phyloP scores from a whole-genome alignment of 169 alveolate species.

The Cryptosporidium canis region DNA sequence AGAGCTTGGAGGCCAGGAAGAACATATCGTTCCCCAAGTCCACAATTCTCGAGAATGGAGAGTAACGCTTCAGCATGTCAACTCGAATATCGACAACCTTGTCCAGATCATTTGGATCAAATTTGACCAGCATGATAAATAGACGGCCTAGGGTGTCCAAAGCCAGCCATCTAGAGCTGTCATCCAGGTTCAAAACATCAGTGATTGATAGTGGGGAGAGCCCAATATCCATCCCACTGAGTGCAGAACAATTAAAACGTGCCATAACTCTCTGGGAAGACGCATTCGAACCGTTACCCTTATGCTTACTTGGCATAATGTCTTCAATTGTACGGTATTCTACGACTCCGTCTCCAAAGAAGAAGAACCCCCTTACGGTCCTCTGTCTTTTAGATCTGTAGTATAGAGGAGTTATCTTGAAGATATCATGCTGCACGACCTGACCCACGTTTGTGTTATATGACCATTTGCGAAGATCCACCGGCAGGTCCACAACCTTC shows the following conservation, averaged over 20 bases:
- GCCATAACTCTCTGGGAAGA: neutral
- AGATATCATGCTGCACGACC: neutral
- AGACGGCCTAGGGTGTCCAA: conserved; percentile 45
- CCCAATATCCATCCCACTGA: conserved; percentile 44
- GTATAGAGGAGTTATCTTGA: conserved; percentile 17
- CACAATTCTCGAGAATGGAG: conserved; percentile 58
- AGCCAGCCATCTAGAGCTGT: conserved; percentile 36
- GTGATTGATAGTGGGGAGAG: conserved; percentile 1
- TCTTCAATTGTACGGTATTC: conserved; percentile 36
- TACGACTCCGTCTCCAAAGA: conserved; percentile 66
- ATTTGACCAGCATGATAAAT: conserved; percentile 33
- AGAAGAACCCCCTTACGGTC: conserved; percentile 29
- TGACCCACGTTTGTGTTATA: conserved; percentile 39
- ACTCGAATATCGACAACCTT: conserved; percentile 9
- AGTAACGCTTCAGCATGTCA: conserved; percentile 5
- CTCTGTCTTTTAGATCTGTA: conserved; percentile 14
- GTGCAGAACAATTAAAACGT: neutral
- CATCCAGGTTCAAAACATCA: conserved; percentile 30
- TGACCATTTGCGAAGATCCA: conserved; percentile 43
- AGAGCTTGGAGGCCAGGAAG: conserved; percentile 40
- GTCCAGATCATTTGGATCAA: neutral
- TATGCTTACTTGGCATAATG: conserved; percentile 15
- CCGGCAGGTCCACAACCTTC: conserved; percentile 37
- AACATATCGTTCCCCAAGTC: conserved; percentile 4
- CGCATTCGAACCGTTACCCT: neutral